phyloP scores from a whole-genome alignment of 2,329 filamentous ascomycete genomes.

The Leptodontidium sp. region DNA sequence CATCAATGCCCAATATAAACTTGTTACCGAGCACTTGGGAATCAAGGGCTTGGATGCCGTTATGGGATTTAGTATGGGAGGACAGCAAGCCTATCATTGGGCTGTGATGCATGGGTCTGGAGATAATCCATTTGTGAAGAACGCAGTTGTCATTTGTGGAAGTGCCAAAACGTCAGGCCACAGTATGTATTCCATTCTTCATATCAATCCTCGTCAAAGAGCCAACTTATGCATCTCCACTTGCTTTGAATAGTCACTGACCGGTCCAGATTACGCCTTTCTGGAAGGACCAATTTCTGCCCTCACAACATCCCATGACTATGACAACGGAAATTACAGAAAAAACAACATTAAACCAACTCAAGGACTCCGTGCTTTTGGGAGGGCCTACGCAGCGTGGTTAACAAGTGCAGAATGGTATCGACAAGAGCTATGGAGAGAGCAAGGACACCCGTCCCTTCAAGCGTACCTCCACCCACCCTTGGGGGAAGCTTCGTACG shows the following conservation, averaged over 20 bases:
- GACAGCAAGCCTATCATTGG: constrained; percentile 58
- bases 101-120: constrained; percentile 52
- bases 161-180: constrained; percentile 56
- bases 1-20: constrained; percentile 51
- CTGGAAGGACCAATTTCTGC: constrained; percentile 56
- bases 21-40: constrained; percentile 50
- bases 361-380: constrained; percentile 54
- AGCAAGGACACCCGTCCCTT: constrained; percentile 48
- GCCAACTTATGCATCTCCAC: background rate
- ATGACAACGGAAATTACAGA: constrained; percentile 46
- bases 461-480: constrained; percentile 48
- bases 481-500: constrained; percentile 46
- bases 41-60: constrained; percentile 51
- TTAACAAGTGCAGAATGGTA: constrained; percentile 57
- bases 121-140: constrained; percentile 46
- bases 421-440: constrained; percentile 50
- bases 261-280: constrained; percentile 50
- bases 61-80: constrained; percentile 59
- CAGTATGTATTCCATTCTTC: constrained; percentile 36
- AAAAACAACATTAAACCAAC: constrained; percentile 43
- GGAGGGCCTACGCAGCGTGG: constrained; percentile 57
- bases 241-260: background rate
- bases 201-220: background rate
- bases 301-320: constrained; percentile 52
- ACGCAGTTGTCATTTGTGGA: constrained; percentile 55